Evolutionary conservation across 257 asterid genomes (phyloP).

Genomic region (Scutellaria galericulata): DNA sequence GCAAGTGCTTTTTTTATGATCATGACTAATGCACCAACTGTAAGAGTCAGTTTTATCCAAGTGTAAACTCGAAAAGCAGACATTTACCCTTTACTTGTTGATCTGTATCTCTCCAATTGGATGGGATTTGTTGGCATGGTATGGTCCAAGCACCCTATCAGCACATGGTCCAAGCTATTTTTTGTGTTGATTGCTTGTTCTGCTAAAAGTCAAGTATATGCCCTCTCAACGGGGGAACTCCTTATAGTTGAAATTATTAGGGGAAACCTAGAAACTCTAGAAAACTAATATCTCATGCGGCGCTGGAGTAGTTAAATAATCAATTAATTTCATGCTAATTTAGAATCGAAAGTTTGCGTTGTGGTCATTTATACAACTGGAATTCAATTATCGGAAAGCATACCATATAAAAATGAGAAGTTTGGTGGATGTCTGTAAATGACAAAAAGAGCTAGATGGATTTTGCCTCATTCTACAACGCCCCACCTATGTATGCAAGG

Average conservation of each 20-base stretch:
- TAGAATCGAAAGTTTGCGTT: constrained; percentile 27
- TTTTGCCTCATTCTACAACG: constrained; percentile 33
- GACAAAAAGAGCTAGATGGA: constrained; percentile 27
- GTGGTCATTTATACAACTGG: constrained; percentile 46
- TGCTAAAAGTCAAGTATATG: neutral
- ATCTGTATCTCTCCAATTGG: constrained; percentile 17
- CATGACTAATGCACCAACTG: neutral
- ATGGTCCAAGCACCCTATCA: constrained; percentile 18
- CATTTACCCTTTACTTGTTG: constrained; percentile 7
- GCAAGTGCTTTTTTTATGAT: neutral
- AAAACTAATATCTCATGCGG: constrained; percentile 20
- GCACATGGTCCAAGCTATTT: neutral
- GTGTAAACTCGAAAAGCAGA: constrained; percentile 13
- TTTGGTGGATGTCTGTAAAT: constrained; percentile 36
- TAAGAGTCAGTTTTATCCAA: neutral
- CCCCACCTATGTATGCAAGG: constrained; percentile 35
- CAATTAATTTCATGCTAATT: constrained; percentile 23
- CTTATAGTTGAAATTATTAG: neutral
- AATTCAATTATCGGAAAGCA: constrained; percentile 33
- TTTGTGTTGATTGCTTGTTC: neutral
- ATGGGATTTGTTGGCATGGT: constrained; percentile 4
- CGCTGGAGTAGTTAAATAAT: constrained; percentile 29
- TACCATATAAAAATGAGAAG: constrained; percentile 26
- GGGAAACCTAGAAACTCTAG: constrained; percentile 11
- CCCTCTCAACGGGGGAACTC: neutral